Evolutionary conservation across 352 stramenopile genomes (phyloP).

Genomic region (Pilasporangium apinafurcum): DNA sequence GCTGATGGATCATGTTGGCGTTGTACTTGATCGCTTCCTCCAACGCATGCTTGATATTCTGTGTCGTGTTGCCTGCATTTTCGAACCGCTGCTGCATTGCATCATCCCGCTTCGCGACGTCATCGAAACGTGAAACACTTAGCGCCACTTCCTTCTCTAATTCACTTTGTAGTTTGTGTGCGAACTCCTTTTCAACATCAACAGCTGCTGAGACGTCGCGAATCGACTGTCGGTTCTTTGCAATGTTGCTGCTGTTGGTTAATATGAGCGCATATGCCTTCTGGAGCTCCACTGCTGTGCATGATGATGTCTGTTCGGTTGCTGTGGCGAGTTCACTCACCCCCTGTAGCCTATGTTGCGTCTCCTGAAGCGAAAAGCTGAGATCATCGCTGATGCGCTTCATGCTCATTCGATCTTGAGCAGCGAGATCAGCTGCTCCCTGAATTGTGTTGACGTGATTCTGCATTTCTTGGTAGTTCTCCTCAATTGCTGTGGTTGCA

Average conservation of each 20-base stretch:
- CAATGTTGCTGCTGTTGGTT: slow-evolving; percentile 30
- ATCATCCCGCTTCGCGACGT: slow-evolving; percentile 18
- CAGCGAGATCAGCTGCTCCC: slow-evolving; percentile 17
- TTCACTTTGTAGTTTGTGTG: slow-evolving; percentile 10
- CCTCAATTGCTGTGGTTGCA: slow-evolving; percentile 20
- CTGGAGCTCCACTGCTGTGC: slow-evolving; percentile 36
- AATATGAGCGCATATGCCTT: slow-evolving; percentile 37
- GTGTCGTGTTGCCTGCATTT: slow-evolving; percentile 11
- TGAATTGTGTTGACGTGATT: slow-evolving; percentile 17
- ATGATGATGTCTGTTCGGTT: slow-evolving; percentile 30
- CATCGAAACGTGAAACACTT: slow-evolving; percentile 15
- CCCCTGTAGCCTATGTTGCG: slow-evolving; percentile 37
- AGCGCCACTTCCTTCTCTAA: slow-evolving; percentile 24
- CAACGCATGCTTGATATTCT: slow-evolving; percentile 20
- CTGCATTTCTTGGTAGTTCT: slow-evolving; percentile 39
- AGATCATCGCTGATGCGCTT: slow-evolving; percentile 26
- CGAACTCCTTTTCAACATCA: slow-evolving; percentile 20
- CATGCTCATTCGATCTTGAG: slow-evolving; percentile 28
- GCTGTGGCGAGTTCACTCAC: slow-evolving; percentile 31
- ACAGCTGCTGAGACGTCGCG: slow-evolving; percentile 22
- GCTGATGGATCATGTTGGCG: slow-evolving; percentile 55
- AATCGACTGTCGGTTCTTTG: slow-evolving; percentile 33
- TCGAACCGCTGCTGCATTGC: slow-evolving; percentile 21
- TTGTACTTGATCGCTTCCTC: slow-evolving; percentile 42
- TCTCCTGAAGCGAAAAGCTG: slow-evolving; percentile 34